These are phyloP conservation scores for Apophysomyces trapeziformis DNA, from an alignment of 371 early-diverging fungal species.

Conservation along the genomic window DNA sequence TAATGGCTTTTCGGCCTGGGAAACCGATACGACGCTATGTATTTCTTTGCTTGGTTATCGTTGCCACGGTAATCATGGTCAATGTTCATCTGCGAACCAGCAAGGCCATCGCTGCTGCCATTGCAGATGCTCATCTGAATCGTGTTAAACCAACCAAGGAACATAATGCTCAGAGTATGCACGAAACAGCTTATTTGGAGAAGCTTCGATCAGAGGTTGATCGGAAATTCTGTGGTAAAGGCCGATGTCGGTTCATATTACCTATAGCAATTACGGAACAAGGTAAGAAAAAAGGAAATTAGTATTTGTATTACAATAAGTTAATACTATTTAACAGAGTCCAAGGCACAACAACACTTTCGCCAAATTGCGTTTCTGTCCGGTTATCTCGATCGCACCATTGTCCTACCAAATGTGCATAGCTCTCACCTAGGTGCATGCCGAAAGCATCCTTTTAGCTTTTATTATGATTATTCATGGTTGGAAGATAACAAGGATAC, in stretches of 20 bases:
- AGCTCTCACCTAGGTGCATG: slow-evolving; percentile 32
- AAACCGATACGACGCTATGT: slow-evolving; percentile 24
- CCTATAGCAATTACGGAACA: slow-evolving; percentile 46
- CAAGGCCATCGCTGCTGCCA: slow-evolving; percentile 3
- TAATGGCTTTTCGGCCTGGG: slow-evolving; percentile 25
- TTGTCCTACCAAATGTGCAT: slow-evolving; percentile 27
- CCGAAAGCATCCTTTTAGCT: slow-evolving; percentile 30
- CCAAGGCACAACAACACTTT: slow-evolving; percentile 33
- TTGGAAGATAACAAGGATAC: slow-evolving; percentile 24
- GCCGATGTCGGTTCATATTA: slow-evolving; percentile 34
- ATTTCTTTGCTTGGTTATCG: slow-evolving; percentile 18
- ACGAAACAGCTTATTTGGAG: slow-evolving; percentile 14
- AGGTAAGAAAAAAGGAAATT: slow-evolving; percentile 30
- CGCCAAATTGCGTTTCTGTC: slow-evolving; percentile 28
- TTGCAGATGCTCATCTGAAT: slow-evolving; percentile 3
- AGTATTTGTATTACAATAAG: background rate
- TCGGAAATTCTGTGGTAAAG: slow-evolving; percentile 37
- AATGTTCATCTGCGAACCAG: slow-evolving; percentile 19
- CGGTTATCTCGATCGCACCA: slow-evolving; percentile 17
- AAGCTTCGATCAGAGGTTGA: slow-evolving; percentile 29
- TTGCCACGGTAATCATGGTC: slow-evolving; percentile 24
- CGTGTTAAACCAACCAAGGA: slow-evolving; percentile 8
- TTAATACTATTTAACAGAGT: slow-evolving; percentile 20
- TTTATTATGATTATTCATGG: slow-evolving; percentile 31
- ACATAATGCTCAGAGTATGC: slow-evolving; percentile 9